Conservation (phyloP, 352 stramenopile genomes). For the Blastocystis sp. region DNA sequence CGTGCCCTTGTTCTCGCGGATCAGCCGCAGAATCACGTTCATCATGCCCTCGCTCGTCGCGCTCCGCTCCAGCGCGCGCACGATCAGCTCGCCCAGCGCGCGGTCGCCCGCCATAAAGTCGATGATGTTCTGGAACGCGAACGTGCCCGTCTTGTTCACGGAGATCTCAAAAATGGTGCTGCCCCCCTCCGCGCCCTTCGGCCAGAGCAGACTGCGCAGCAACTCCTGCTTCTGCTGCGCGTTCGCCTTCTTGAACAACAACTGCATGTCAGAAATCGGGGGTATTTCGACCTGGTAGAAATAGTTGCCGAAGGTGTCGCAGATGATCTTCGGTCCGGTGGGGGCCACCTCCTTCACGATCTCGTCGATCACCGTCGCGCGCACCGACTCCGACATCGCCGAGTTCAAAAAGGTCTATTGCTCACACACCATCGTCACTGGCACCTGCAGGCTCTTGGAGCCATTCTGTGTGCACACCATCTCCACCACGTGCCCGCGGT, state of each 20-base stretch:
- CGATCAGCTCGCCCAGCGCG: constrained; percentile 26
- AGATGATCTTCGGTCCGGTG: constrained; percentile 29
- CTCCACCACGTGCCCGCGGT: constrained; percentile 21
- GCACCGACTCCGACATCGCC: background rate
- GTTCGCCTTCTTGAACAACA: constrained; percentile 46
- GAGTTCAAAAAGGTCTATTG: background rate
- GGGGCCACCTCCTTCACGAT: constrained; percentile 27
- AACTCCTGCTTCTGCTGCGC: constrained; percentile 24
- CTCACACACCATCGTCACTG: background rate
- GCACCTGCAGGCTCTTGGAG: constrained; percentile 23
- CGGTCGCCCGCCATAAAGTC: constrained; percentile 16
- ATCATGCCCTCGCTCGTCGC: too few species aligned
- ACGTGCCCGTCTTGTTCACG: constrained; percentile 53
- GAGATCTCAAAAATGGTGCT: constrained; percentile 54
- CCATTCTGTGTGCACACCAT: constrained; percentile 42
- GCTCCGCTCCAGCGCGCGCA: background rate
- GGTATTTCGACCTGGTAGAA: constrained; percentile 8
- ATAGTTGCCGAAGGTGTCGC: constrained; percentile 51
- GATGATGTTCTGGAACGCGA: constrained; percentile 65
- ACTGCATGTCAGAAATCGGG: background rate
- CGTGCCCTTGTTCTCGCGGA: constrained; percentile 15
- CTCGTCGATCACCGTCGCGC: background rate
- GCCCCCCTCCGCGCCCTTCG: background rate
- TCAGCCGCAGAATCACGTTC: background rate
- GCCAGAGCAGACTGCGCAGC: background rate